phyloP scores from a whole-genome alignment of 2,329 filamentous ascomycete species.

The Aschersonia sp. region DNA sequence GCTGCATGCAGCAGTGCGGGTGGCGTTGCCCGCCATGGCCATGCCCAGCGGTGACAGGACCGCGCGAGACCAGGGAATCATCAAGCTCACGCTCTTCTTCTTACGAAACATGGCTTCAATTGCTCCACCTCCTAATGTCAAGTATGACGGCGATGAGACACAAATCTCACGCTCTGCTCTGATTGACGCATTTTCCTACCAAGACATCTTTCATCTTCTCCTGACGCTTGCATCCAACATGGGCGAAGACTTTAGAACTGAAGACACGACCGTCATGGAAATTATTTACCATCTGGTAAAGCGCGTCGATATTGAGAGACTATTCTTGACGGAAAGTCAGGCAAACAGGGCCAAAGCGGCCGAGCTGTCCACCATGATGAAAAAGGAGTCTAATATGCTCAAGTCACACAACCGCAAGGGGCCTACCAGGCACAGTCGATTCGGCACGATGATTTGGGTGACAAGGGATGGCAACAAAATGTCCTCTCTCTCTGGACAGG shows the following conservation, averaged over 20 bases:
- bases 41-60: conserved; percentile 60
- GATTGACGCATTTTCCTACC: conserved; percentile 77
- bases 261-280: conserved; percentile 83
- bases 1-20: conserved; percentile 65
- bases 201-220: conserved; percentile 78
- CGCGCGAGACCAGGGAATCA: conserved; percentile 74
- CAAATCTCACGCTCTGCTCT: conserved; percentile 78
- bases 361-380: conserved; percentile 61
- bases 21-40: conserved; percentile 77
- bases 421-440: conserved; percentile 80
- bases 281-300: conserved; percentile 88
- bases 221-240: conserved; percentile 84
- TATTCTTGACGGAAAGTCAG: conserved; percentile 73
- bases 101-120: conserved; percentile 83
- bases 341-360: conserved; percentile 52
- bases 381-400: conserved; percentile 73
- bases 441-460: conserved; percentile 96
- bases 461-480: conserved; percentile 75
- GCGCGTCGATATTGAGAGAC: conserved; percentile 65
- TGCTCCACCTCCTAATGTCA: conserved; percentile 53
- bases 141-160: conserved; percentile 75
- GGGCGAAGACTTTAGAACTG: conserved; percentile 79
- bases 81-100: conserved; percentile 80
- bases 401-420: conserved; percentile 62
- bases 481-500: conserved; percentile 77